These are phyloP conservation scores for Catunica adiposa DNA, from an alignment of 2,329 filamentous ascomycete genomes.

Conservation along the genomic window DNA sequence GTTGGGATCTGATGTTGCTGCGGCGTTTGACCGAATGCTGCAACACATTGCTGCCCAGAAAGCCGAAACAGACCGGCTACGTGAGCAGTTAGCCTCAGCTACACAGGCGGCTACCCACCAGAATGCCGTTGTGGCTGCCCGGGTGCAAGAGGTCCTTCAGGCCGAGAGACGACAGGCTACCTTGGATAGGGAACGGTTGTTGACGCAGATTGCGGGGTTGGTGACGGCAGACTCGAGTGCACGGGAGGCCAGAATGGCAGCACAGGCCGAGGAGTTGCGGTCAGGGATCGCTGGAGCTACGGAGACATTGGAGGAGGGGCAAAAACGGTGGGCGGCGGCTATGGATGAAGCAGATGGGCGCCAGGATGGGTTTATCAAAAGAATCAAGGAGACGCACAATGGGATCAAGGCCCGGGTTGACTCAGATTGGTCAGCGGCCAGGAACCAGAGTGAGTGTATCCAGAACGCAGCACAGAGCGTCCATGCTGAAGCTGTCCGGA, in stretches of 20 bases:
- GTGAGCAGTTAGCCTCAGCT: constrained; percentile 9
- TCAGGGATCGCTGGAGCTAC: constrained; percentile 32
- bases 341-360: constrained; percentile 61
- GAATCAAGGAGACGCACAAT: constrained; percentile 58
- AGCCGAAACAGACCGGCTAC: constrained; percentile 9
- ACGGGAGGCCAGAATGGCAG: constrained; percentile 8
- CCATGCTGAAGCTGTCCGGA: constrained; percentile 75
- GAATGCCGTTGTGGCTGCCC: constrained; percentile 45
- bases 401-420: constrained; percentile 66
- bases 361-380: constrained; percentile 52
- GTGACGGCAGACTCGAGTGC: constrained; percentile 7
- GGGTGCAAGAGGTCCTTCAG: constrained; percentile 53
- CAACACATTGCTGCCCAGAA: constrained; percentile 41
- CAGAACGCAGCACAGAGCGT: constrained; percentile 71
- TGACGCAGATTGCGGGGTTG: constrained; percentile 43
- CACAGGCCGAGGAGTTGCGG: constrained; percentile 3
- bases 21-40: constrained; percentile 65
- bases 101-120: constrained; percentile 40
- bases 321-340: constrained; percentile 48
- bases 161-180: constrained; percentile 58
- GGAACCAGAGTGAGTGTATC: constrained; percentile 67
- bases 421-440: constrained; percentile 71
- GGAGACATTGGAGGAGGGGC: constrained; percentile 45
- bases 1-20: constrained; percentile 73
- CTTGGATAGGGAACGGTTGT: constrained; percentile 40